Conservation (phyloP, 768 basidiomycete genomes). For the Boletus reticulatus region DNA sequence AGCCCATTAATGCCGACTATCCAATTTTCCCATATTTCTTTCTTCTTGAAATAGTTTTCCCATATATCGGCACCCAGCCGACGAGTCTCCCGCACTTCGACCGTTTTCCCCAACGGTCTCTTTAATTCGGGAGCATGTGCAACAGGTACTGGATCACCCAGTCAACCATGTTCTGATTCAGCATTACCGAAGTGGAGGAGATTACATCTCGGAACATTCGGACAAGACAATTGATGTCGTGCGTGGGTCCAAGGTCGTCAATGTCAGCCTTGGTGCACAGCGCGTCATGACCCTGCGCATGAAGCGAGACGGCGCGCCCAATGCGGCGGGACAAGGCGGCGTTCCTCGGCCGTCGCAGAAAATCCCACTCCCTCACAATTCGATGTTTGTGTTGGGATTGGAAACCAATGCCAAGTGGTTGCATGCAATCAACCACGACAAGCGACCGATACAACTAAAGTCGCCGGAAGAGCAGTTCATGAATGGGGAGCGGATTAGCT, state of each 20-base stretch:
- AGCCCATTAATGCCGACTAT: constrained; percentile 11
- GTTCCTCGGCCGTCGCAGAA: constrained; percentile 49
- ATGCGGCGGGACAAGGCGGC: constrained; percentile 15
- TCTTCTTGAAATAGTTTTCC: constrained; percentile 49
- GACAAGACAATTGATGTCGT: constrained; percentile 86
- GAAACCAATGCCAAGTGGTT: constrained; percentile 73
- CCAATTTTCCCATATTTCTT: background rate
- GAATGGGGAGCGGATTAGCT: constrained; percentile 68
- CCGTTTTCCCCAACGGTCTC: constrained; percentile 70
- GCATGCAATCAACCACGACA: constrained; percentile 76
- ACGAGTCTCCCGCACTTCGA: constrained; percentile 66
- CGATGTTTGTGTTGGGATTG: constrained; percentile 78
- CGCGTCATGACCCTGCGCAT: constrained; percentile 71
- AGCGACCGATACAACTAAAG: constrained; percentile 56
- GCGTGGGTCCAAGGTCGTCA: constrained; percentile 70
- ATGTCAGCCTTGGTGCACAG: constrained; percentile 78
- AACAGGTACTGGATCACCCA: constrained; percentile 56
- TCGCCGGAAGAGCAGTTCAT: constrained; percentile 50
- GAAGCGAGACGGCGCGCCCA: constrained; percentile 48
- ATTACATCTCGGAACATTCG: constrained; percentile 84
- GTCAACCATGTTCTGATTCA: constrained; percentile 86
- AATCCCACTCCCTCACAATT: constrained; percentile 75
- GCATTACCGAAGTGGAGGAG: constrained; percentile 72
- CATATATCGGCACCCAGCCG: constrained; percentile 80
- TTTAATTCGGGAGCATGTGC: constrained; percentile 60